Percentiles rank a stretch among this genome's conserved stretches.
Evolutionary conservation across 441 rosid species (phyloP).

Genomic region (Jatropha podagrica): DNA sequence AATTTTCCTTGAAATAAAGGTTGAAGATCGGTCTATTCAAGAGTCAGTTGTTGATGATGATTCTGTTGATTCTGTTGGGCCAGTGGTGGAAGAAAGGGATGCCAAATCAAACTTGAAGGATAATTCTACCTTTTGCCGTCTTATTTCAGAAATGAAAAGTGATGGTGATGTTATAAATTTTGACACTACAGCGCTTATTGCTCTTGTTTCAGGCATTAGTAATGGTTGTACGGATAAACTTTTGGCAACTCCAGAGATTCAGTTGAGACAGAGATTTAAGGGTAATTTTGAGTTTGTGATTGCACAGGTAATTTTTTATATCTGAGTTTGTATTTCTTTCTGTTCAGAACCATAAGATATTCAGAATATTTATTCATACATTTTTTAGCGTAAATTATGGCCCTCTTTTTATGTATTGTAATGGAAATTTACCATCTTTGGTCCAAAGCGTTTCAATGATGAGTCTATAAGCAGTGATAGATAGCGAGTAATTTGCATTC

Average conservation of each 20-base stretch:
- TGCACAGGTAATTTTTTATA: slow-evolving; percentile 51
- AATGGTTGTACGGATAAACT: slow-evolving; percentile 70
- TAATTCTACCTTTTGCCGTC: slow-evolving; percentile 35
- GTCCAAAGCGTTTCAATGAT: not conserved
- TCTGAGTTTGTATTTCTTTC: not conserved
- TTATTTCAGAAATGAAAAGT: slow-evolving; percentile 46
- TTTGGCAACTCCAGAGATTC: slow-evolving; percentile 41
- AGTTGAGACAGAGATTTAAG: slow-evolving; percentile 65
- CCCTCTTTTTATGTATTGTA: not conserved
- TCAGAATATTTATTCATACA: not conserved
- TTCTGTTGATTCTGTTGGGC: slow-evolving; percentile 23
- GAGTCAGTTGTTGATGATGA: slow-evolving; percentile 15
- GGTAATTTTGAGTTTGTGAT: slow-evolving; percentile 77
- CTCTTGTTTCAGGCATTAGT: slow-evolving; percentile 82
- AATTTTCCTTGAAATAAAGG: slow-evolving; percentile 54
- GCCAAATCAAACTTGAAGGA: slow-evolving; percentile 25
- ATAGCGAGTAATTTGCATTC: too few relatives aligned
- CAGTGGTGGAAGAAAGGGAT: slow-evolving; percentile 26
- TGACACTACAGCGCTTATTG: slow-evolving; percentile 84
- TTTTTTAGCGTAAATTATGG: not conserved
- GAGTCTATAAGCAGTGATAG: not conserved
- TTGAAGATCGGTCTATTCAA: slow-evolving; percentile 26
- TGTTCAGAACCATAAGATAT: not conserved
- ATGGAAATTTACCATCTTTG: too few relatives aligned
- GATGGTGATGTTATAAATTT: slow-evolving; percentile 54